A percentile compares a stretch with the other conserved stretches of the same genome.
These are phyloP conservation scores for Martensiomyces pterosporus DNA, from an alignment of 192 early-diverging fungal genomes.

Conservation along the genomic window DNA sequence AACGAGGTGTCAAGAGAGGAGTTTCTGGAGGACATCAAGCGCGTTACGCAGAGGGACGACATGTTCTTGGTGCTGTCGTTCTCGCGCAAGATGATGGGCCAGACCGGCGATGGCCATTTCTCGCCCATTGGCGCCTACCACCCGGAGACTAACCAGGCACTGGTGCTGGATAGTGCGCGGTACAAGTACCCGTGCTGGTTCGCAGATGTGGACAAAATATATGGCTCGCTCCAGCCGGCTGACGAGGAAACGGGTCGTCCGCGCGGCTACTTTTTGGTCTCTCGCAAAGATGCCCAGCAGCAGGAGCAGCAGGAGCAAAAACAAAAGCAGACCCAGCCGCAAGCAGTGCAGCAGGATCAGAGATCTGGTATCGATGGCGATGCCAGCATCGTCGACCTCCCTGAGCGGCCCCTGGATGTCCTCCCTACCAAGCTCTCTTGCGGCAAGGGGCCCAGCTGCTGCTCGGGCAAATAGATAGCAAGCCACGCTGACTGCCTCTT, in stretches of 20 bases:
- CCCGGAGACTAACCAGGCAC: slow-evolving; percentile 60
- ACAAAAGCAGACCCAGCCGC: neutral
- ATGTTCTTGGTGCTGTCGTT: slow-evolving; percentile 87
- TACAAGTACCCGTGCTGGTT: slow-evolving; percentile 94
- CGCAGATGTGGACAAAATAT: slow-evolving; percentile 65
- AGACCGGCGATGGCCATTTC: slow-evolving; percentile 95
- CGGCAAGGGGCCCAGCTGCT: slow-evolving; percentile 27
- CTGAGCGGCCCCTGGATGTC: slow-evolving; percentile 28
- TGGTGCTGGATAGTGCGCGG: slow-evolving; percentile 85
- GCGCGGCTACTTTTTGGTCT: slow-evolving; percentile 85
- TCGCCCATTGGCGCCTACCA: slow-evolving; percentile 86
- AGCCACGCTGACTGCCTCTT: too few relatives aligned
- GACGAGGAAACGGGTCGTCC: slow-evolving; percentile 77
- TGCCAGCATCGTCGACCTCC: slow-evolving; percentile 17
- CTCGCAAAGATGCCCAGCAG: slow-evolving; percentile 16
- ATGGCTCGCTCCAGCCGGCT: slow-evolving; percentile 73
- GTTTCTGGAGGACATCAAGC: slow-evolving; percentile 72
- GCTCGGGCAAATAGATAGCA: slow-evolving; percentile 13
- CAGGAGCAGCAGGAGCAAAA: neutral
- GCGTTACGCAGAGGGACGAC: slow-evolving; percentile 64
- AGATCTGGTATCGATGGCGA: too few relatives aligned
- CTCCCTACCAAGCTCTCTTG: slow-evolving; percentile 32
- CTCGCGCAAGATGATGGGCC: slow-evolving; percentile 65
- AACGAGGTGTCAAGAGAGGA: slow-evolving; percentile 61
- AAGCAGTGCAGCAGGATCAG: neutral